A percentile compares a stretch with the other conserved stretches of the same genome.
Evolutionary conservation across 2,329 filamentous ascomycete genomes (phyloP).

Genomic region (Cladosporium austrohemisphaericum): DNA sequence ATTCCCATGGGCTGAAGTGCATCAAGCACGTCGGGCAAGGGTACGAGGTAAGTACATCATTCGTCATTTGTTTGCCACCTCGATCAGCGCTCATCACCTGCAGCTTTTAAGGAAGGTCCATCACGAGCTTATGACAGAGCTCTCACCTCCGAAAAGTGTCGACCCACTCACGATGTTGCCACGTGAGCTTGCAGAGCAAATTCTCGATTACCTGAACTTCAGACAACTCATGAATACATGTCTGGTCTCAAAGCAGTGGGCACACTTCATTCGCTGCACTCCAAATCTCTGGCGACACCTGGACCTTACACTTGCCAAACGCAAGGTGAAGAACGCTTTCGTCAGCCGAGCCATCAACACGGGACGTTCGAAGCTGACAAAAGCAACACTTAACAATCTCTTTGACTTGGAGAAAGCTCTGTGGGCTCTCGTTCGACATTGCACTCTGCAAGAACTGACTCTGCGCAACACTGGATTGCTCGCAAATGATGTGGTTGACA

Average conservation of each 20-base stretch:
- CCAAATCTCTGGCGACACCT: conserved; percentile 51
- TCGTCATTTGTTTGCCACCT: not conserved
- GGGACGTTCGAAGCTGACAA: conserved; percentile 36
- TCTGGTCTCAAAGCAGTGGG: conserved; percentile 56
- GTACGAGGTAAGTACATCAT: conserved; percentile 24
- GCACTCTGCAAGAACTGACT: conserved; percentile 33
- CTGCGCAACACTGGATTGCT: conserved; percentile 31
- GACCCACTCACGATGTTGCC: conserved; percentile 55
- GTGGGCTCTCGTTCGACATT: conserved; percentile 36
- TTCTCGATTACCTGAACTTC: conserved; percentile 53
- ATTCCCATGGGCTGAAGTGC: conserved; percentile 55
- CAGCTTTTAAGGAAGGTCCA: conserved; percentile 36
- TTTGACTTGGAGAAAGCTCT: conserved; percentile 39
- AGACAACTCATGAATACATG: conserved; percentile 45
- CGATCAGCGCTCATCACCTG: not conserved
- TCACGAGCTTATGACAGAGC: conserved; percentile 42
- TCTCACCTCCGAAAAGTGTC: conserved; percentile 41
- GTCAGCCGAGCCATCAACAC: conserved; percentile 41
- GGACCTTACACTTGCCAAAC: conserved; percentile 48
- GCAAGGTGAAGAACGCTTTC: conserved; percentile 40
- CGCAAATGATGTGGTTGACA: conserved; percentile 18
- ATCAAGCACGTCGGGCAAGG: conserved; percentile 41
- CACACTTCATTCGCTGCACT: conserved; percentile 46
- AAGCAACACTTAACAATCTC: conserved; percentile 36
- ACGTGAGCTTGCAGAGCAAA: conserved; percentile 50